Evolutionary conservation across 805 yeast species (phyloP).

Genomic region (Candida maltosa): DNA sequence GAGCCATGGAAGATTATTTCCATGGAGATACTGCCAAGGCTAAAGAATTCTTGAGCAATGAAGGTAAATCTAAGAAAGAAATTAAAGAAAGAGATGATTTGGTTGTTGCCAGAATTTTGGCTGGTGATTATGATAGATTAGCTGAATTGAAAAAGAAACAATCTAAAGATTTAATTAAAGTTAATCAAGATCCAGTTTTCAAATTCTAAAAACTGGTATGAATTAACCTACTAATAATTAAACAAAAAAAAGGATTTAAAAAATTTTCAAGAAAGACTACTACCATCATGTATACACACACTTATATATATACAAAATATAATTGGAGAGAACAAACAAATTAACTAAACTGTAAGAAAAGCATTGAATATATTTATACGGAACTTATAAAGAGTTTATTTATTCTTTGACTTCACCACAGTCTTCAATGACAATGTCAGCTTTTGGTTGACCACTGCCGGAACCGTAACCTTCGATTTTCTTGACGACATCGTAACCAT

Average conservation of each 20-base stretch:
- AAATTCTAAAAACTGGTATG: slow-evolving; percentile 22
- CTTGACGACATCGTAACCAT: slow-evolving; percentile 83
- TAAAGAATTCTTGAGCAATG: slow-evolving; percentile 50
- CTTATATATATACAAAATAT: too few species aligned
- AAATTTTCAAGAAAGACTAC: too few species aligned
- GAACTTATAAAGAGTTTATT: too few species aligned
- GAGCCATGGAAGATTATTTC: slow-evolving; percentile 65
- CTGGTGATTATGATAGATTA: slow-evolving; percentile 79
- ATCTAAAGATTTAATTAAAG: slow-evolving; percentile 35
- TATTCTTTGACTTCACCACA: slow-evolving; percentile 44
- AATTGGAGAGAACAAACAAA: too few species aligned
- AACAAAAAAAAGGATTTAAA: neutral
- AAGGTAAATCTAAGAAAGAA: slow-evolving; percentile 52
- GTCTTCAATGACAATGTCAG: slow-evolving; percentile 50
- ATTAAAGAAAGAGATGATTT: slow-evolving; percentile 68
- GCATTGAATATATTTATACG: neutral
- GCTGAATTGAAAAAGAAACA: slow-evolving; percentile 53
- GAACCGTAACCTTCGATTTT: slow-evolving; percentile 68
- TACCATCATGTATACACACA: neutral
- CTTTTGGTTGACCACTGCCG: slow-evolving; percentile 43
- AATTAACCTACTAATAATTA: neutral
- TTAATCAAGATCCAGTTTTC: slow-evolving; percentile 28
- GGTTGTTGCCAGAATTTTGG: slow-evolving; percentile 75
- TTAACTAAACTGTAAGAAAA: neutral
- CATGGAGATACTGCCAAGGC: slow-evolving; percentile 51